Conservation (phyloP, 495 filamentous ascomycete genomes). For the Penicillium riverlandense region DNA sequence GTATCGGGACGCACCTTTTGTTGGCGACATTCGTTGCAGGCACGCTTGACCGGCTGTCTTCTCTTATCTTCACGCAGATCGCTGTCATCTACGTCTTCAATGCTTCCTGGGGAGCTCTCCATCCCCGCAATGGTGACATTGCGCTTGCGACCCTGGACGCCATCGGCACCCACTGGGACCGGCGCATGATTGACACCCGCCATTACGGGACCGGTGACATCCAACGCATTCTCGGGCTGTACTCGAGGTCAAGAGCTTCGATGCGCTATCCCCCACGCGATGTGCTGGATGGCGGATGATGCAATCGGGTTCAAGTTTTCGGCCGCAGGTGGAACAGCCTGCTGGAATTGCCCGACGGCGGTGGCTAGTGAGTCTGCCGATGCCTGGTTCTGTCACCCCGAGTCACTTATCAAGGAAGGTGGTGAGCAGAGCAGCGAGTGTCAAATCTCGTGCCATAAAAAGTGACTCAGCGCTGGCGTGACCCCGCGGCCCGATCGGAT, state of each 20-base stretch:
- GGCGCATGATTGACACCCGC: constrained; percentile 32
- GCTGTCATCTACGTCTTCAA: constrained; percentile 56
- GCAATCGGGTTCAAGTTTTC: constrained; percentile 2
- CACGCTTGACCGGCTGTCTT: constrained; percentile 72
- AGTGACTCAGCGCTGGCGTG: no score
- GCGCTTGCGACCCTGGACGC: constrained; percentile 36
- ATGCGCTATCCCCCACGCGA: constrained; percentile 16
- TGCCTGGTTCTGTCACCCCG: no score
- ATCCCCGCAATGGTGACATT: constrained; percentile 40
- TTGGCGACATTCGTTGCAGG: constrained; percentile 92
- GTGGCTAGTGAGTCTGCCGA: no score
- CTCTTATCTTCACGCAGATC: constrained; percentile 54
- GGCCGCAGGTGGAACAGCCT: background rate
- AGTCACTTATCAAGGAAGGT: no score
- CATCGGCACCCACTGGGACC: constrained; percentile 28
- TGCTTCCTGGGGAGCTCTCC: constrained; percentile 65
- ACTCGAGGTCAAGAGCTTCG: constrained; percentile 18
- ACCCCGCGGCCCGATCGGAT: no score
- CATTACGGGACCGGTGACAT: constrained; percentile 37
- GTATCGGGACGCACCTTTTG: constrained; percentile 61
- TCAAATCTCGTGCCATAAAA: no score
- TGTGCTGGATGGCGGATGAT: constrained; percentile 30
- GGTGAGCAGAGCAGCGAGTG: no score
- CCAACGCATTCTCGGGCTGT: constrained; percentile 31
- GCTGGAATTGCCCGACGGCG: no score